Conservation (phyloP, 106 monocot genomes). For the Dendrobium chrysotoxum region DNA sequence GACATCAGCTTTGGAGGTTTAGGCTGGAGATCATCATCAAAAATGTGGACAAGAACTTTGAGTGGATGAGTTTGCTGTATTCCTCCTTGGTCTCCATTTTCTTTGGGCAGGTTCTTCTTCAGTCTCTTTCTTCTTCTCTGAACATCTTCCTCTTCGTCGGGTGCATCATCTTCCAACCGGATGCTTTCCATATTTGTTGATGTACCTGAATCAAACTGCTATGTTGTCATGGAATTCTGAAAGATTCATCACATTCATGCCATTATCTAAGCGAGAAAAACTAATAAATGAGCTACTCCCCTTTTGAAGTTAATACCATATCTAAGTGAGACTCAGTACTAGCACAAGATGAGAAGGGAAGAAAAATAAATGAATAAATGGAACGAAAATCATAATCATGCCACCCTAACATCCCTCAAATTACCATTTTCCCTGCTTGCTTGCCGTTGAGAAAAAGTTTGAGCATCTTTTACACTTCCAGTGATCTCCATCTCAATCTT, state of each 20-base stretch:
- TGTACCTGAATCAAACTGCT: slow-evolving; percentile 28
- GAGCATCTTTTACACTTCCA: slow-evolving; percentile 93
- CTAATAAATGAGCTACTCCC: background rate
- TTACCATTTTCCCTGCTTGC: slow-evolving; percentile 70
- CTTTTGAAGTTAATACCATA: background rate
- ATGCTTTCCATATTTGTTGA: slow-evolving; percentile 29
- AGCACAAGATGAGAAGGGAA: background rate
- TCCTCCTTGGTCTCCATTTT: slow-evolving; percentile 35
- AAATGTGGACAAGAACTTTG: slow-evolving; percentile 57
- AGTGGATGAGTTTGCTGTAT: slow-evolving; percentile 67
- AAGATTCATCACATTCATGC: background rate
- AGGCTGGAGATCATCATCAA: slow-evolving; percentile 43
- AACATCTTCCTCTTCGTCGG: slow-evolving; percentile 91
- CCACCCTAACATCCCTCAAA: background rate
- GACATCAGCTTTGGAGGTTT: slow-evolving; percentile 44
- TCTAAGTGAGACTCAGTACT: background rate
- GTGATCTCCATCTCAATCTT: slow-evolving; percentile 86
- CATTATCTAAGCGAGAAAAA: too few relatives aligned
- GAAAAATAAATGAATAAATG: background rate
- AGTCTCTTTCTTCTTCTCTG: slow-evolving; percentile 82
- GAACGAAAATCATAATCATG: background rate
- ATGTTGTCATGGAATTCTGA: background rate
- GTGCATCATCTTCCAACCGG: slow-evolving; percentile 63
- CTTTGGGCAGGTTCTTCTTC: slow-evolving; percentile 48
- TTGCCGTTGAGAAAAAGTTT: slow-evolving; percentile 65